A percentile compares a stretch with the other conserved stretches of the same genome.
Evolutionary conservation across 2,329 filamentous ascomycete species (phyloP).

Genomic region (Tolypocladium cylindrosporum): DNA sequence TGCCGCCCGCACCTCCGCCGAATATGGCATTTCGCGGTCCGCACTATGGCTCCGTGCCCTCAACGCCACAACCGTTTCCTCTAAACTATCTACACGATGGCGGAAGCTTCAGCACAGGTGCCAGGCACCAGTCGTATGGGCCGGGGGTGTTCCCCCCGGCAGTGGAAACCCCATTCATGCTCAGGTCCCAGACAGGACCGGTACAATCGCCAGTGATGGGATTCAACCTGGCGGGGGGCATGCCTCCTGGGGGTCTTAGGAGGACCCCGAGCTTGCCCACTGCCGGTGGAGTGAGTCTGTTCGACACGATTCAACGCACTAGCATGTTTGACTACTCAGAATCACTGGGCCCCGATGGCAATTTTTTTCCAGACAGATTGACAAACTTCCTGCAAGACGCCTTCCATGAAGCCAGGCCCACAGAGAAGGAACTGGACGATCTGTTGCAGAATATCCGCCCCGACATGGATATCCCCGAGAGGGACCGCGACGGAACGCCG

Average conservation of each 20-base stretch:
- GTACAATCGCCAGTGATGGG: not conserved
- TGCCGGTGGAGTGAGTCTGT: constrained; percentile 10
- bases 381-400: constrained; percentile 22
- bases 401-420: constrained; percentile 27
- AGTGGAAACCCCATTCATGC: not conserved
- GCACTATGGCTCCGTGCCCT: not conserved
- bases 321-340: constrained; percentile 24
- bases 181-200: not conserved
- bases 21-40: not conserved
- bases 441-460: constrained; percentile 64
- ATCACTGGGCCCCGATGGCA: constrained; percentile 24
- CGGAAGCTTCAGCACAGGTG: not conserved
- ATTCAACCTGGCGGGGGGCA: not conserved
- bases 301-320: constrained; percentile 27
- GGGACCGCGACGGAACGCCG: constrained; percentile 59
- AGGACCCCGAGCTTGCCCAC: not conserved
- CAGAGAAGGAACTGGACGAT: constrained; percentile 56
- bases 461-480: constrained; percentile 53
- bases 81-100: not conserved
- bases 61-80: not conserved
- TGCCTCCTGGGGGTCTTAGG: not conserved
- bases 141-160: not conserved
- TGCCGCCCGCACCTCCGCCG: not conserved
- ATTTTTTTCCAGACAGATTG: constrained; percentile 23
- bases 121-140: not conserved